A percentile compares a stretch with the other conserved stretches of the same genome.
Evolutionary conservation across 805 yeast genomes (phyloP).

Genomic region (Barnettozyma wickerhamii): DNA sequence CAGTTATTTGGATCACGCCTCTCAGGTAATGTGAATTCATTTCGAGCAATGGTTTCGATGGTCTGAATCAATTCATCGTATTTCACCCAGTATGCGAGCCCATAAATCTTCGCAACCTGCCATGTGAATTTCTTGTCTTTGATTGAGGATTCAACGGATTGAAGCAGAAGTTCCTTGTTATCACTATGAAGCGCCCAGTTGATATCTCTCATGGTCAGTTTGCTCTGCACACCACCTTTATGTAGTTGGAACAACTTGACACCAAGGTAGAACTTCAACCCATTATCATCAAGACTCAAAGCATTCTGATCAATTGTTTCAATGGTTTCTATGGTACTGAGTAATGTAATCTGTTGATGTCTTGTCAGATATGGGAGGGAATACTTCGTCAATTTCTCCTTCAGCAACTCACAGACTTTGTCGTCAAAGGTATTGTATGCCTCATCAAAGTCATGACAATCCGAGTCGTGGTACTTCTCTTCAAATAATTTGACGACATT

Average conservation of each 20-base stretch:
- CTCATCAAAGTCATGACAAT: constrained; percentile 26
- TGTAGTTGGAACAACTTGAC: constrained; percentile 61
- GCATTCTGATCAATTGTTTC: constrained; percentile 45
- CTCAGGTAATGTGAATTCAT: constrained; percentile 55
- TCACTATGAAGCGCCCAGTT: constrained; percentile 86
- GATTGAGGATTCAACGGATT: constrained; percentile 41
- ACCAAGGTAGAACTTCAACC: constrained; percentile 66
- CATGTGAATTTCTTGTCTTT: constrained; percentile 47
- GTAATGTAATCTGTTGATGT: constrained; percentile 84
- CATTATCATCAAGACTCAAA: constrained; percentile 43
- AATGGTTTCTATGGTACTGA: constrained; percentile 63
- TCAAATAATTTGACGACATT: constrained; percentile 27
- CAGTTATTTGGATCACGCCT: constrained; percentile 69
- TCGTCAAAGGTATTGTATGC: constrained; percentile 38
- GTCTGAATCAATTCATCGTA: constrained; percentile 41
- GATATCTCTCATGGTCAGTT: constrained; percentile 73
- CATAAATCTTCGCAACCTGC: constrained; percentile 54
- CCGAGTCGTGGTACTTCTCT: neutral
- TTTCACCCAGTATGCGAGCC: constrained; percentile 69
- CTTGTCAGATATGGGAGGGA: constrained; percentile 80
- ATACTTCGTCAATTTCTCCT: constrained; percentile 55
- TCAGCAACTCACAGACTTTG: constrained; percentile 42
- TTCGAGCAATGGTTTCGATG: constrained; percentile 68
- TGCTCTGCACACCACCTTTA: constrained; percentile 40
- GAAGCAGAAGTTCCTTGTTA: constrained; percentile 62